Evolutionary conservation across 331 rosid genomes (phyloP).

Genomic region (Quercus lobata): DNA sequence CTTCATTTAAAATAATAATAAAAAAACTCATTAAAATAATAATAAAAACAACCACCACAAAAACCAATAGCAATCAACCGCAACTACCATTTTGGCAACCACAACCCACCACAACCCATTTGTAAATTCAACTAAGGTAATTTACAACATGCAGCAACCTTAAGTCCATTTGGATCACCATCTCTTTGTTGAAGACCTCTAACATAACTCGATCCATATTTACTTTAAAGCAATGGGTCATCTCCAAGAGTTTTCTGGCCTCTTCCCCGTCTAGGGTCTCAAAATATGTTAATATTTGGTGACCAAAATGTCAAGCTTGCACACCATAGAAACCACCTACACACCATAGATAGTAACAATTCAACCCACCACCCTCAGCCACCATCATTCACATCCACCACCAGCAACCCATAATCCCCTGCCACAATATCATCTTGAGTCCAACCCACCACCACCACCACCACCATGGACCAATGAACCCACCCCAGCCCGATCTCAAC

Average conservation of each 20-base stretch:
- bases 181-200: slow-evolving; percentile 78
- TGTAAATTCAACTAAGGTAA: not conserved
- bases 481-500: no score
- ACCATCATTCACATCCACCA: no score
- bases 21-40: no score
- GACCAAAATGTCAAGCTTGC: slow-evolving; percentile 98
- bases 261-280: slow-evolving; percentile 98
- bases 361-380: not conserved
- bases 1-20: no score
- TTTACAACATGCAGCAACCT: slow-evolving; percentile 97
- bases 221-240: slow-evolving; percentile 84
- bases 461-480: no score
- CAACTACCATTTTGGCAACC: no score
- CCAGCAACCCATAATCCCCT: no score
- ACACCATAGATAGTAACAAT: not conserved
- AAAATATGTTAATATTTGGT: slow-evolving; percentile 83
- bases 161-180: slow-evolving; percentile 57
- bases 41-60: no score
- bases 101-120: no score
- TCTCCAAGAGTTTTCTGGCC: slow-evolving; percentile 93
- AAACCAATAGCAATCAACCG: no score
- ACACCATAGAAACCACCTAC: slow-evolving; percentile 66
- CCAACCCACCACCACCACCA: no score
- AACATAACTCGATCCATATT: slow-evolving; percentile 76
- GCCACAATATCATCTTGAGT: no score